Evolutionary conservation across 768 basidiomycete genomes (phyloP).

Genomic region (Tulasnella sp.): DNA sequence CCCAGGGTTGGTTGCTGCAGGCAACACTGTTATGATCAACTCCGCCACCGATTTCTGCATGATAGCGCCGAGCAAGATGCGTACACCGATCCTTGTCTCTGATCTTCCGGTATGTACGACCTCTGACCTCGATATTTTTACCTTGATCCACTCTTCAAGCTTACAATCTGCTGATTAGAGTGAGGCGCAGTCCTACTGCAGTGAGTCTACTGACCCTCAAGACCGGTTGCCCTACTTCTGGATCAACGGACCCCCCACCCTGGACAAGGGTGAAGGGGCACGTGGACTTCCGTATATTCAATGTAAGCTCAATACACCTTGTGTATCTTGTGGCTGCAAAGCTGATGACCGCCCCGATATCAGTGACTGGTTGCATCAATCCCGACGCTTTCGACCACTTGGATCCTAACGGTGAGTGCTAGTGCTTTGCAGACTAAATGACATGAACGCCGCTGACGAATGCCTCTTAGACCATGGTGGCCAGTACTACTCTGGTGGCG

Average conservation of each 20-base stretch:
- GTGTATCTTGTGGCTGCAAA: too few species aligned
- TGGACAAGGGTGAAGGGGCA: neutral
- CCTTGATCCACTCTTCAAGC: too few species aligned
- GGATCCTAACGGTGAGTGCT: neutral
- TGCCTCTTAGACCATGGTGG: slow-evolving; percentile 11
- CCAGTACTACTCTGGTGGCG: slow-evolving; percentile 12
- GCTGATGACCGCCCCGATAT: too few species aligned
- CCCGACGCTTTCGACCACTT: slow-evolving; percentile 1
- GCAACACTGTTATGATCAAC: slow-evolving; percentile 12
- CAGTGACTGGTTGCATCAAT: slow-evolving; percentile 16
- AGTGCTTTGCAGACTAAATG: too few species aligned
- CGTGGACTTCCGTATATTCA: slow-evolving; percentile 3
- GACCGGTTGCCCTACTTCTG: slow-evolving; percentile 13
- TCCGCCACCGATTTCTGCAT: slow-evolving; percentile 12
- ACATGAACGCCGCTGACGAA: too few species aligned
- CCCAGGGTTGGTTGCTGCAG: neutral
- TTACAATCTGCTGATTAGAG: neutral
- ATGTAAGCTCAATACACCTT: slow-evolving; percentile 8
- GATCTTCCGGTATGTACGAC: slow-evolving; percentile 1
- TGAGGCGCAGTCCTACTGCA: slow-evolving; percentile 8
- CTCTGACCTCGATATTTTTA: too few species aligned
- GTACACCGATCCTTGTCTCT: slow-evolving; percentile 12
- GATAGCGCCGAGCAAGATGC: slow-evolving; percentile 12
- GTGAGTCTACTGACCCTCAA: too few species aligned
- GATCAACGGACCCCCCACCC: slow-evolving; percentile 4